These are phyloP conservation scores for Clavariopsis aquatica DNA, from an alignment of 495 filamentous ascomycete species.

Conservation along the genomic window DNA sequence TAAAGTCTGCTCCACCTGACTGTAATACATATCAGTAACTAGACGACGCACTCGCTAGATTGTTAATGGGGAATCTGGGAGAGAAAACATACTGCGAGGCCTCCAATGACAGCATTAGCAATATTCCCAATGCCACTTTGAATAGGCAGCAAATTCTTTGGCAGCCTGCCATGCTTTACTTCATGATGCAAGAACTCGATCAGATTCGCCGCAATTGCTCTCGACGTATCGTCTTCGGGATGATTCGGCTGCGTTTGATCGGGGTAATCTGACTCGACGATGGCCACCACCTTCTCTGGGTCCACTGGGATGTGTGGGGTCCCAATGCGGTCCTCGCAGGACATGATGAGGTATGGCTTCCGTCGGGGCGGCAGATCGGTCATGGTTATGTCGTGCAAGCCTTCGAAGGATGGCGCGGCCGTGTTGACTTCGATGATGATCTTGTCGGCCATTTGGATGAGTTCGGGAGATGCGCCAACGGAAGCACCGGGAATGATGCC, in stretches of 20 bases:
- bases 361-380: conserved; percentile 75
- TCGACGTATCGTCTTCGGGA: conserved; percentile 70
- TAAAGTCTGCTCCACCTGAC: conserved; percentile 70
- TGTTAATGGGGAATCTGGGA: neutral
- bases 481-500: conserved; percentile 87
- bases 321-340: conserved; percentile 77
- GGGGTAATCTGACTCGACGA: conserved; percentile 81
- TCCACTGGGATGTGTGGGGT: conserved; percentile 84
- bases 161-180: conserved; percentile 73
- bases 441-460: conserved; percentile 88
- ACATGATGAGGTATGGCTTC: conserved; percentile 86
- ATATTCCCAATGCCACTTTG: conserved; percentile 94
- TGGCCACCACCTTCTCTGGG: conserved; percentile 81
- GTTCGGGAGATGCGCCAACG: conserved; percentile 82
- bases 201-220: conserved; percentile 74
- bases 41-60: too few species aligned
- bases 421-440: conserved; percentile 96
- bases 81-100: conserved; percentile 57
- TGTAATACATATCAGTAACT: conserved; percentile 39
- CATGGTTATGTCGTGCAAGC: conserved; percentile 89
- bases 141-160: conserved; percentile 74
- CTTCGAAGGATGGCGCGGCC: conserved; percentile 78
- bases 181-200: conserved; percentile 88
- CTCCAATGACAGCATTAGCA: conserved; percentile 88
- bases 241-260: conserved; percentile 79